These are phyloP conservation scores for Eucalyptus erythrocorys DNA, from an alignment of 345 rosid species.

Conservation along the genomic window DNA sequence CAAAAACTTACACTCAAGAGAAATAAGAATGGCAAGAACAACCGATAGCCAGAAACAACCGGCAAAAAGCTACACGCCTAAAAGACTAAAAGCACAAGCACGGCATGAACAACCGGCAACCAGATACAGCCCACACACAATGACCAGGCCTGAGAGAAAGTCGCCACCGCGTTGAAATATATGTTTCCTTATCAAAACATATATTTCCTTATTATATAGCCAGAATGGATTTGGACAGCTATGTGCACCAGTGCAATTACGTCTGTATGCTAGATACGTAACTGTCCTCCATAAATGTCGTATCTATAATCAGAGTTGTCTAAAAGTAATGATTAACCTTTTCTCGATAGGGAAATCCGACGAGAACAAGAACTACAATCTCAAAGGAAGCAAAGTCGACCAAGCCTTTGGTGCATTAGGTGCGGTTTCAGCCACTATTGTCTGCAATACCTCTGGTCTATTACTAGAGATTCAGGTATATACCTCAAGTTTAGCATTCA, in stretches of 20 bases:
- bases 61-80: too few relatives aligned
- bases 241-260: neutral
- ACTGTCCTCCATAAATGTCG: neutral
- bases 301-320: neutral
- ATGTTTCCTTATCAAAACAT: neutral
- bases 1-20: too few relatives aligned
- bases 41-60: too few relatives aligned
- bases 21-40: too few relatives aligned
- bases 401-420: constrained; percentile 6
- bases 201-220: neutral
- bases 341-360: neutral
- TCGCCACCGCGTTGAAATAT: too few relatives aligned
- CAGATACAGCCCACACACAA: too few relatives aligned
- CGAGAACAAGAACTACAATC: neutral
- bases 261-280: neutral
- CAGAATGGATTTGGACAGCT: neutral
- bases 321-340: neutral
- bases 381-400: constrained; percentile 1
- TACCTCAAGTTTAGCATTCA: neutral
- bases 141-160: too few relatives aligned
- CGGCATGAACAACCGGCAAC: too few relatives aligned
- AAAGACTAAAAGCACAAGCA: too few relatives aligned
- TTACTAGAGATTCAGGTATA: constrained; percentile 18
- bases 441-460: constrained; percentile 13
- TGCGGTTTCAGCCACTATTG: constrained; percentile 6